These are phyloP conservation scores for Colletotrichum tanaceti DNA, from an alignment of 2,329 filamentous ascomycete genomes.

Conservation along the genomic window DNA sequence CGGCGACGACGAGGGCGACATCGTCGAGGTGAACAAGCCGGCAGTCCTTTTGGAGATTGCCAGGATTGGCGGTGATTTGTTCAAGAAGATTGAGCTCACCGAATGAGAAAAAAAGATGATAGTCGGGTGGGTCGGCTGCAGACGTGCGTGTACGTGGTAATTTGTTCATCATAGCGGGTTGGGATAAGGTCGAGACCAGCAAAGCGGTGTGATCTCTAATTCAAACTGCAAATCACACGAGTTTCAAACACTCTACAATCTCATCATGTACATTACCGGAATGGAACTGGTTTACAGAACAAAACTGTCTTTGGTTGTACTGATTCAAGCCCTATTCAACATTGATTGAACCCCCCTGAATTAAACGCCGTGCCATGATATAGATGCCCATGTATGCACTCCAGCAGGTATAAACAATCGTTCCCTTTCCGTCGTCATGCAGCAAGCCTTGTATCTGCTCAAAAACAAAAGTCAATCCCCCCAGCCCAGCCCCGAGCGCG, in stretches of 20 bases:
- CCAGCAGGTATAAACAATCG: constrained; percentile 34
- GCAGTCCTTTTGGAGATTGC: constrained; percentile 80
- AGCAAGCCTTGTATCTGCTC: constrained; percentile 18
- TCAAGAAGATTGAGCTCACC: constrained; percentile 71
- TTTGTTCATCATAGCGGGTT: constrained; percentile 15
- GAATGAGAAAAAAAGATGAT: constrained; percentile 37
- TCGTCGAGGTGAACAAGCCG: constrained; percentile 73
- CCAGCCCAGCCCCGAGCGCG: not conserved
- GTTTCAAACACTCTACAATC: not conserved
- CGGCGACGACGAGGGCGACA: constrained; percentile 53
- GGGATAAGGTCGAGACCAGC: constrained; percentile 3
- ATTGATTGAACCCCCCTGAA: constrained; percentile 28
- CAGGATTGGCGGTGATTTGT: constrained; percentile 73
- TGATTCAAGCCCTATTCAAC: constrained; percentile 38
- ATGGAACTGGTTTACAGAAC: constrained; percentile 8
- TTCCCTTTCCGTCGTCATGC: constrained; percentile 6
- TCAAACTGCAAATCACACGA: constrained; percentile 3
- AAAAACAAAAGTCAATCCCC: not conserved
- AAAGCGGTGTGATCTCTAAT: not conserved
- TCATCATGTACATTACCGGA: not conserved
- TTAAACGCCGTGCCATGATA: constrained; percentile 53
- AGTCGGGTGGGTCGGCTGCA: not conserved
- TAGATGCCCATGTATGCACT: constrained; percentile 50
- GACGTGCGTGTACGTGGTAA: not conserved
- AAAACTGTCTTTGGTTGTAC: constrained; percentile 33